phyloP scores from a whole-genome alignment of 2,329 filamentous ascomycete species.

The Trichophyton simii region DNA sequence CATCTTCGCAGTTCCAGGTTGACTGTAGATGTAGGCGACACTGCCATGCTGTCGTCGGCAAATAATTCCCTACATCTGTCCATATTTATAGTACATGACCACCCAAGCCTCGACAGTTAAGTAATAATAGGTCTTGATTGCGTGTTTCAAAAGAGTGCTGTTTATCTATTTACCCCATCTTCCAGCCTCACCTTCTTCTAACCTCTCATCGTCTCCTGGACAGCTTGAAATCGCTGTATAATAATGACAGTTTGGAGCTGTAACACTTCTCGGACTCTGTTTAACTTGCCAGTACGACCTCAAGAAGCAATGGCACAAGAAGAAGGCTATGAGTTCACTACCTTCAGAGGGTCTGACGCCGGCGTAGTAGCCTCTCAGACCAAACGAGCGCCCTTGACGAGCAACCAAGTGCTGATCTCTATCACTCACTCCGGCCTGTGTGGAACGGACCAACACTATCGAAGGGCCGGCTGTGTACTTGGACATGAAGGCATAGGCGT shows the following conservation, averaged over 20 bases:
- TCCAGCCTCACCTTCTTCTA: neutral
- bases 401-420: constrained; percentile 44
- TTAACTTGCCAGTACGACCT: neutral
- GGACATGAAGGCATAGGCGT: constrained; percentile 30
- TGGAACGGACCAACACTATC: constrained; percentile 39
- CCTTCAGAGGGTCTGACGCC: constrained; percentile 8
- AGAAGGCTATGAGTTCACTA: constrained; percentile 6
- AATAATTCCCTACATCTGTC: neutral
- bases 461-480: constrained; percentile 16
- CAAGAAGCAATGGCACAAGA: neutral
- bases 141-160: neutral
- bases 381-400: neutral
- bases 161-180: neutral
- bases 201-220: neutral
- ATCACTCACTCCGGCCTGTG: constrained; percentile 57
- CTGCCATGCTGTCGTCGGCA: constrained; percentile 1
- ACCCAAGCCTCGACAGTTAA: neutral
- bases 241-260: neutral
- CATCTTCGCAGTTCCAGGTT: neutral
- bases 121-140: neutral
- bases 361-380: constrained; percentile 3
- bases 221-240: neutral
- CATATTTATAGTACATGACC: neutral
- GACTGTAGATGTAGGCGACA: neutral
- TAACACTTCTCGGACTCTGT: neutral